Base-by-base conservation (phyloP, 2,329 filamentous ascomycete species). In the Fonsecaea multimorphosa region DNA sequence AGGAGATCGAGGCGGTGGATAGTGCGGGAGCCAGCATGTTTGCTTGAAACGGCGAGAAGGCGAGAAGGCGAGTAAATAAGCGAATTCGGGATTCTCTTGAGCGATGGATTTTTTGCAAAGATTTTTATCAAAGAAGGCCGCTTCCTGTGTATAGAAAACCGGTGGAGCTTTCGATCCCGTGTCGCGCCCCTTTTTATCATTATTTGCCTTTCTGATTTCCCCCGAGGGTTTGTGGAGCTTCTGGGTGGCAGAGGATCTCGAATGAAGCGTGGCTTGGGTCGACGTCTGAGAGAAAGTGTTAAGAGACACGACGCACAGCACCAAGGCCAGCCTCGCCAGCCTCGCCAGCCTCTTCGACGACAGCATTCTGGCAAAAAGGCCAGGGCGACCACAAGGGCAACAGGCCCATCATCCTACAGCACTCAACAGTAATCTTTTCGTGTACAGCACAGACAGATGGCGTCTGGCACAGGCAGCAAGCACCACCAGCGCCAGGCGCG, bases 1-100 rank as follows among this genome's bases (percentile, higher is more conserved):
- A 89, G 51, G 95, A 99, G 86, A 99, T 99, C 67, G 95, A 98
- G 79, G 93, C 93, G 24, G 86, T 99, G 75, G 93, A 97, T 86
- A 95, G 92, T 63, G 95, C 93, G 62, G 95, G 95, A 64, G 95
- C 94, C 36, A 90, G 86, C 74, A 73, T 87, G 71, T 84, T 82
- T 72, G 83, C 80, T 68, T 87, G 78, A 76, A 73, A 16, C 5
- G 1, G 29, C 51, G 29, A 16, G 29, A 3, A 31, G 29, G 29
- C 29, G 11, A 19, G 19, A 31, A 9, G 32, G 32, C 16, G 16
- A 54, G 19, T 27, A 54, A 1, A 49, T 27, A 1, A 14, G 22
- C 22, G 19, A 49, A 11, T 49, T 49, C 11, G 8, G 19, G 44
- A 24, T 40, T 40, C 19, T 22, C 19, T 12, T 24, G 22, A 27